Base-by-base conservation (phyloP, 2,329 filamentous ascomycete genomes). In the Alternaria sp. region DNA sequence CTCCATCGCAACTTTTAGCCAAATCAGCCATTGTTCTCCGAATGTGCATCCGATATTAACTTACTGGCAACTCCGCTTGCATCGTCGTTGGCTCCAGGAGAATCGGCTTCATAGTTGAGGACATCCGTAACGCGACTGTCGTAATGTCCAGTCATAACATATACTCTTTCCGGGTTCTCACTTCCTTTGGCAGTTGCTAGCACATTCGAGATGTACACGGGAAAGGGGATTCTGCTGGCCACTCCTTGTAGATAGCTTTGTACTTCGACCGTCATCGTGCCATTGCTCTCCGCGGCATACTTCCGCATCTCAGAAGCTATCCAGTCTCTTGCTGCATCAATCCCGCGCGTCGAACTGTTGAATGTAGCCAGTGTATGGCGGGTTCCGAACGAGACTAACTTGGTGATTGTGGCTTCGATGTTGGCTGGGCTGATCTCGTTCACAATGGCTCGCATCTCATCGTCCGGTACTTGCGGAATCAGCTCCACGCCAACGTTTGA, bases 11-110 rank as follows among this genome's bases (percentile, higher is more conserved):
- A 88, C 79, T 73, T 24, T 3, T 18, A 1, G 9, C 18, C 8
- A 36, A 9, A 22, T 72, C 24, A 74, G 66, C 36, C 36, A 14
- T 11, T 5, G 12, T 39, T 14, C 3, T 14, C 7, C 3, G 1
- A 16, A 4, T 9, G 28, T 24, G 20, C 2, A 20, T 51, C 1
- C 8, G 3, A 3, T n/a, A 7, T 14, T 28, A 18, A 66, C 70
- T 28, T 67, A 79, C 76, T 75, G 2, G 85, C 83, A 12, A 86
- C 84, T 2, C 85, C 85, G 6, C 81, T 84, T 0, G 84, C 86
- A 67, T 88, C 85, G 66, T 88, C 86, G 60, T 87, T 85, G 0
- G 86, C 85, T 2, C 86, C 86, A 0, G 86, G 86, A 2, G 84
- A 82, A 64, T 87, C 84, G 34, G 77, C 77, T 14, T 79, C 80